A percentile compares a stretch with the other conserved stretches of the same genome.
Conservation (phyloP, 2,329 filamentous ascomycete species). For the Chalaropsis ovoidea region DNA sequence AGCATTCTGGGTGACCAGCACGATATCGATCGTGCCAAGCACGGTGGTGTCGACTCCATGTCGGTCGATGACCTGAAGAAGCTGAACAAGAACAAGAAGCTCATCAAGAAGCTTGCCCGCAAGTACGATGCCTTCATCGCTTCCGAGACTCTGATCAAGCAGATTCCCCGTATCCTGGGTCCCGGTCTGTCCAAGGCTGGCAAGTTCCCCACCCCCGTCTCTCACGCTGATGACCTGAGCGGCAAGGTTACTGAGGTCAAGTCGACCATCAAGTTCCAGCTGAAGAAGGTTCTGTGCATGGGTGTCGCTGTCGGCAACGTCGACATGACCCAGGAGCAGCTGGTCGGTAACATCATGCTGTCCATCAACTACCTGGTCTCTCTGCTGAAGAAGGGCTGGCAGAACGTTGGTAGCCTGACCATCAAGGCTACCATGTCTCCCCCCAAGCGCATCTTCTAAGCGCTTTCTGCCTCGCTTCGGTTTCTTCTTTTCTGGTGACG, state of each 20-base stretch:
- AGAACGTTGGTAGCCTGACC: constrained; percentile 98
- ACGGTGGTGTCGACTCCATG: constrained; percentile 97
- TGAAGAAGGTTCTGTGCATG: constrained; percentile 99
- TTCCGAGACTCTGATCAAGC: constrained; percentile 96
- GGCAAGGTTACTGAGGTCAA: constrained; percentile 99
- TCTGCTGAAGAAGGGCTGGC: constrained; percentile 99
- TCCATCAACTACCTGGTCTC: constrained; percentile 99
- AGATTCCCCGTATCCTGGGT: constrained; percentile 98
- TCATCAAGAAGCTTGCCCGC: constrained; percentile 99
- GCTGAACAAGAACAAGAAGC: constrained; percentile 99
- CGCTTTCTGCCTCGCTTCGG: constrained; percentile 28
- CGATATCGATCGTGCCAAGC: constrained; percentile 99
- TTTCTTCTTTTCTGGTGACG: constrained; percentile 22
- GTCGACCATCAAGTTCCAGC: constrained; percentile 99
- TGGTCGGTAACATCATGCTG: constrained; percentile 98
- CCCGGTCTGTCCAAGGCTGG: constrained; percentile 97
- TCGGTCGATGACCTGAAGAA: constrained; percentile 98
- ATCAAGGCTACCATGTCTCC: constrained; percentile 99
- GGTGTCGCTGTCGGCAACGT: constrained; percentile 99
- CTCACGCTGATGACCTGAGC: constrained; percentile 85
- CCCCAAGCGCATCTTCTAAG: constrained; percentile 93
- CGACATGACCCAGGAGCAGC: constrained; percentile 89
- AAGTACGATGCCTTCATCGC: constrained; percentile 99
- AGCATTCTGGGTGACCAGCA: constrained; percentile 64
- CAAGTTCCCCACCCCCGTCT: constrained; percentile 99